Evolutionary conservation across 306 rosid genomes (phyloP).

Genomic region (Medicago arabica): DNA sequence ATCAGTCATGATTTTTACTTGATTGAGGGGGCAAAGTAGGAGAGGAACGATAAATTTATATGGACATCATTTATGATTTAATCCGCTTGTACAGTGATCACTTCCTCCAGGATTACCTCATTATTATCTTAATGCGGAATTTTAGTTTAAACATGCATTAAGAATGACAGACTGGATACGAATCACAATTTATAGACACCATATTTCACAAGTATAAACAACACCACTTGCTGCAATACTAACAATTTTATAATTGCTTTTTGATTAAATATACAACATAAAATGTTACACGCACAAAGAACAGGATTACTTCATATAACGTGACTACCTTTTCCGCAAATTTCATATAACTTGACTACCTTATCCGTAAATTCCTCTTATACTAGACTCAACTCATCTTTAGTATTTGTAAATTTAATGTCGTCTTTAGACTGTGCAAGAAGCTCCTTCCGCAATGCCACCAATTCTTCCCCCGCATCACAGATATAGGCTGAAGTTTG

Average conservation of each 20-base stretch:
- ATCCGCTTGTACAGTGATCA: not conserved
- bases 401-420: slow-evolving; percentile 46
- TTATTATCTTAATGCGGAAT: not conserved
- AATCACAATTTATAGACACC: slow-evolving; percentile 13
- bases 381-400: slow-evolving; percentile 85
- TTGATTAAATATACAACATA: slow-evolving; percentile 34
- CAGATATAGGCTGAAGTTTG: slow-evolving; percentile 90
- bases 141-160: not conserved
- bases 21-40: not conserved
- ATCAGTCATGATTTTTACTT: not conserved
- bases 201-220: slow-evolving; percentile 17
- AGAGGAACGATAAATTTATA: not conserved
- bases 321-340: slow-evolving; percentile 3
- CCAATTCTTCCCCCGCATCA: slow-evolving; percentile 80
- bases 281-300: slow-evolving; percentile 28
- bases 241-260: slow-evolving; percentile 7
- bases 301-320: not conserved
- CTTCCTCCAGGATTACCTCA: not conserved
- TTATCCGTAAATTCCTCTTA: slow-evolving; percentile 39
- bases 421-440: slow-evolving; percentile 49
- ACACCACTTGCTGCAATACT: slow-evolving; percentile 7
- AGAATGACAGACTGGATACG: not conserved
- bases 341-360: slow-evolving; percentile 12
- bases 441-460: slow-evolving; percentile 72
- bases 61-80: not conserved